Conservation (phyloP, 805 yeast species). For the Teunomyces tritomae region DNA sequence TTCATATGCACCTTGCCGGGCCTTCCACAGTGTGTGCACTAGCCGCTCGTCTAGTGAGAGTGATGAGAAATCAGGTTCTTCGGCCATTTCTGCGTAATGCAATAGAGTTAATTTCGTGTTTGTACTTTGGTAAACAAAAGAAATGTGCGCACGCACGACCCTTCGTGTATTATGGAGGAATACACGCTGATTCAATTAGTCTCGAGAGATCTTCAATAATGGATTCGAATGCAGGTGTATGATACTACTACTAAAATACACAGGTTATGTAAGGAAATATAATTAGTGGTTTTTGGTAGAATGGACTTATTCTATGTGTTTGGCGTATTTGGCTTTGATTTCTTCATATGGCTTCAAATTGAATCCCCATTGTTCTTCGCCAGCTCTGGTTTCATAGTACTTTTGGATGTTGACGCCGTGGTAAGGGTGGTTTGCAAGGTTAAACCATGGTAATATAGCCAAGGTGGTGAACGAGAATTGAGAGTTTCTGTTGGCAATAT, state of each 20-base stretch:
- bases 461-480: constrained; percentile 62
- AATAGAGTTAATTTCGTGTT: neutral
- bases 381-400: constrained; percentile 48
- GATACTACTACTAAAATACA: neutral
- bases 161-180: neutral
- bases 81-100: constrained; percentile 26
- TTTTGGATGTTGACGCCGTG: constrained; percentile 67
- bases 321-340: constrained; percentile 37
- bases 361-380: constrained; percentile 60
- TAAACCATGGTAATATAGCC: constrained; percentile 77
- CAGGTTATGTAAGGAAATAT: neutral
- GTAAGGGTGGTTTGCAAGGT: constrained; percentile 74
- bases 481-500: constrained; percentile 73
- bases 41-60: constrained; percentile 68
- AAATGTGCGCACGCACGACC: neutral
- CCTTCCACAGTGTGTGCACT: constrained; percentile 66
- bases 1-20: constrained; percentile 74
- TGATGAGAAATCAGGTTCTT: constrained; percentile 55
- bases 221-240: constrained; percentile 2
- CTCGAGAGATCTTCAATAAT: neutral
- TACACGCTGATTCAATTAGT: too few relatives aligned
- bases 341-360: constrained; percentile 49
- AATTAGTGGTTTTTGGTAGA: neutral
- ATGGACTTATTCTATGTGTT: constrained; percentile 18
- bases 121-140: neutral